Conservation (phyloP, 305 asterid genomes). For the Solanum chacoense region DNA sequence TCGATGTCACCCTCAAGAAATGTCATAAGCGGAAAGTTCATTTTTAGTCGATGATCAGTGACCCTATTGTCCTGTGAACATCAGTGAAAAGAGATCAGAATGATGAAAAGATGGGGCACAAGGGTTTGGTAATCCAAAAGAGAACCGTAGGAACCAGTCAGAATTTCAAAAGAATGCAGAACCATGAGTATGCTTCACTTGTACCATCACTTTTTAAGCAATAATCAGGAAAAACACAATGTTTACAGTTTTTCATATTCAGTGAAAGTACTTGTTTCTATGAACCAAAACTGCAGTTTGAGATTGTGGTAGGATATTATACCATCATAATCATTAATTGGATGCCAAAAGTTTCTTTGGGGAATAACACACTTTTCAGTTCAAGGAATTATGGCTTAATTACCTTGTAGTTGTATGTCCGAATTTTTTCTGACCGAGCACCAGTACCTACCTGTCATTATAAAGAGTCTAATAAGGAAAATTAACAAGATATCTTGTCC, state of each 20-base stretch:
- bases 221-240: background rate
- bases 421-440: conserved; percentile 91
- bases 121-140: background rate
- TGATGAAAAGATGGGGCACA: background rate
- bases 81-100: background rate
- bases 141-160: background rate
- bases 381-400: background rate
- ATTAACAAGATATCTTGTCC: background rate
- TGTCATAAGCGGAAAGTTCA: conserved; percentile 78
- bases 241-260: background rate
- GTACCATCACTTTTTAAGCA: background rate
- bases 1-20: conserved; percentile 90
- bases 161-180: background rate
- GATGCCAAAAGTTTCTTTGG: background rate
- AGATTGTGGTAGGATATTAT: background rate
- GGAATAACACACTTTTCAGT: background rate
- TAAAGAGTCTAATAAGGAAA: background rate
- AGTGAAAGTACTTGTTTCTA: background rate
- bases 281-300: background rate
- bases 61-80: conserved; percentile 78
- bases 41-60: conserved; percentile 86
- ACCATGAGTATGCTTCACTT: background rate
- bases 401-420: conserved; percentile 96
- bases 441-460: conserved; percentile 90
- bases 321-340: background rate